Evolutionary conservation across 192 early-diverging fungal genomes (phyloP).

Genomic region (Backusella parvicylindrica): DNA sequence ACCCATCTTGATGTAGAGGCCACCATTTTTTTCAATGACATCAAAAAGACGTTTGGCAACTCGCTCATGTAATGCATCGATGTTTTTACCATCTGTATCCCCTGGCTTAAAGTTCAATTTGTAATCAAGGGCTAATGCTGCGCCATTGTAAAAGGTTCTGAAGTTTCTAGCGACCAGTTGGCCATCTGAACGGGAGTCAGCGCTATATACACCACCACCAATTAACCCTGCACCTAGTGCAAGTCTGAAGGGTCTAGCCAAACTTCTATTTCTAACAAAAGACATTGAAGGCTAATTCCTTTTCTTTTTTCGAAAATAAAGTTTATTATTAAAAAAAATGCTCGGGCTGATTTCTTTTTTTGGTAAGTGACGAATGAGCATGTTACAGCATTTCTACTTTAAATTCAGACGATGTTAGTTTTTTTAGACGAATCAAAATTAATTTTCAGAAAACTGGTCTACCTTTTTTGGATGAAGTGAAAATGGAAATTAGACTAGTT

Average conservation of each 20-base stretch:
- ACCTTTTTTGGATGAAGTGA: too few species aligned
- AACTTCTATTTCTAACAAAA: not conserved
- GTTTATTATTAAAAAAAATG: not conserved
- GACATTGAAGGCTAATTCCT: not conserved
- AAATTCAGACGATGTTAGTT: too few species aligned
- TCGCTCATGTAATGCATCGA: constrained; percentile 70
- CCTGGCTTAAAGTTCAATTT: constrained; percentile 77
- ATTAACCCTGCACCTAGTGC: not conserved
- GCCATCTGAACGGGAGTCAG: constrained; percentile 43
- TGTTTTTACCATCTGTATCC: constrained; percentile 26
- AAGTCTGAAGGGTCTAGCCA: not conserved
- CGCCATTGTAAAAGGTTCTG: constrained; percentile 48
- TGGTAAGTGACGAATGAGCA: not conserved
- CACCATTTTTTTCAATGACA: constrained; percentile 79
- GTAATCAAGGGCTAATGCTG: constrained; percentile 63
- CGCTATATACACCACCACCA: constrained; percentile 35
- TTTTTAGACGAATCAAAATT: too few species aligned
- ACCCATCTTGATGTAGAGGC: constrained; percentile 90
- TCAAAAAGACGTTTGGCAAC: constrained; percentile 69
- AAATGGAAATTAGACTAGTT: too few species aligned
- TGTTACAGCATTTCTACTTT: too few species aligned
- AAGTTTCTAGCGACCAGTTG: constrained; percentile 41
- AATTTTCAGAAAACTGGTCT: too few species aligned
- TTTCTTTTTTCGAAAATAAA: not conserved
- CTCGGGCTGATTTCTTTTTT: not conserved